Conservation (phyloP, 306 rosid species). For the Urtica urens region DNA sequence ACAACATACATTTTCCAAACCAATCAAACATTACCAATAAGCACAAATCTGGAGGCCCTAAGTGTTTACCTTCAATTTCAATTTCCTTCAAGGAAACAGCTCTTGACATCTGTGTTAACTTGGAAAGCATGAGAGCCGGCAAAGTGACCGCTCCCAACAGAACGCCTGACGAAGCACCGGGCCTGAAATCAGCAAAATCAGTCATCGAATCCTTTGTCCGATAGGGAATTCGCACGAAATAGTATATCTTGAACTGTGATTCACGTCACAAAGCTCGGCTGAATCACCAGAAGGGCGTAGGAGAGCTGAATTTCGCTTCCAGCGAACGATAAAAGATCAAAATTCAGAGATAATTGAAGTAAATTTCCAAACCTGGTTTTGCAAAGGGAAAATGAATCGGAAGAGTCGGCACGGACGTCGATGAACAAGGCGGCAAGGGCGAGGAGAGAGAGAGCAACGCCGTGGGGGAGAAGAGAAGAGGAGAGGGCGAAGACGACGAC, state of each 20-base stretch:
- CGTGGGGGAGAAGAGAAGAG: slow-evolving; percentile 54
- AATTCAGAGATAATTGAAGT: neutral
- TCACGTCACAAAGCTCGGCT: neutral
- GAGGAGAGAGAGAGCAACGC: slow-evolving; percentile 62
- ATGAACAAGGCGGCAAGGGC: slow-evolving; percentile 51
- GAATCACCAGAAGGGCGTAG: neutral
- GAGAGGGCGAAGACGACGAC: slow-evolving; percentile 61
- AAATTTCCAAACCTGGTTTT: slow-evolving; percentile 36
- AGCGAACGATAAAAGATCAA: neutral
- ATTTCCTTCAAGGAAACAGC: slow-evolving; percentile 40
- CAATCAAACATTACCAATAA: neutral
- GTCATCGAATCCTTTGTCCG: neutral
- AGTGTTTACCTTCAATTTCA: slow-evolving; percentile 38
- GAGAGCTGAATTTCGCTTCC: neutral
- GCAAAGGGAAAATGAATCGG: slow-evolving; percentile 29
- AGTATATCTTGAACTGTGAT: neutral
- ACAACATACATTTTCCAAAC: slow-evolving; percentile 1
- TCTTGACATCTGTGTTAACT: slow-evolving; percentile 51
- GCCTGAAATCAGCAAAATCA: slow-evolving; percentile 39
- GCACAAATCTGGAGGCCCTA: neutral
- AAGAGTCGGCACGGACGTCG: slow-evolving; percentile 51
- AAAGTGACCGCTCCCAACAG: slow-evolving; percentile 65
- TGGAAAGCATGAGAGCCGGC: slow-evolving; percentile 71
- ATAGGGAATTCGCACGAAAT: neutral
- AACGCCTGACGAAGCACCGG: slow-evolving; percentile 74